Conservation (phyloP, 2,329 filamentous ascomycete species). For the Calonectria henricotiae region DNA sequence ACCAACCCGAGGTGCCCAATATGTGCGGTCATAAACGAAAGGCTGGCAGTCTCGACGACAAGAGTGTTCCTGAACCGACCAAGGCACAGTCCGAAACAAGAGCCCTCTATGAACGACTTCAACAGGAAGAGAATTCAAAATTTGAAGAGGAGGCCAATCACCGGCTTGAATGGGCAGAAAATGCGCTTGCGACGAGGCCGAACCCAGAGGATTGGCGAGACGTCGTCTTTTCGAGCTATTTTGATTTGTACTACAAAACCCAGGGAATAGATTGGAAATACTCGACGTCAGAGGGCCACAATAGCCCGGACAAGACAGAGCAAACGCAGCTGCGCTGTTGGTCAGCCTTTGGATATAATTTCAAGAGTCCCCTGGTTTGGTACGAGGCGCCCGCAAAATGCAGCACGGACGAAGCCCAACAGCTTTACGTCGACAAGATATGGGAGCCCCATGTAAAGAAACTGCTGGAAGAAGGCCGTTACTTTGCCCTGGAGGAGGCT, state of each 20-base stretch:
- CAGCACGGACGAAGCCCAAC: not conserved
- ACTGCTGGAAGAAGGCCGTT: not conserved
- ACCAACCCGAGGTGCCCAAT: not conserved
- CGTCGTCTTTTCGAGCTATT: constrained; percentile 1
- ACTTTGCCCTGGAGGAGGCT: not conserved
- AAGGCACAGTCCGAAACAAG: not conserved
- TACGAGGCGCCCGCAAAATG: not conserved
- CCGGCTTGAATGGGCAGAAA: not conserved
- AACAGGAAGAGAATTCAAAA: not conserved
- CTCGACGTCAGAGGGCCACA: not conserved
- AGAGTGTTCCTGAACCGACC: not conserved
- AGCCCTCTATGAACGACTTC: not conserved
- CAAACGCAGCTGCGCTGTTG: constrained; percentile 3
- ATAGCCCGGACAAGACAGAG: too few species aligned
- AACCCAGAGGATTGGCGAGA: constrained; percentile 8
- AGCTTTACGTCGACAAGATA: not conserved
- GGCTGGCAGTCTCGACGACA: not conserved
- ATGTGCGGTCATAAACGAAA: not conserved
- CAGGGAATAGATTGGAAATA: not conserved
- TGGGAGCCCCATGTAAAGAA: not conserved
- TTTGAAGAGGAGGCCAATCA: not conserved
- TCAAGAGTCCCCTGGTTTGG: not conserved
- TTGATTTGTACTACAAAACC: constrained; percentile 8
- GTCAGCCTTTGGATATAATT: not conserved
- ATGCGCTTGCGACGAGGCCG: not conserved